A percentile compares a stretch with the other conserved stretches of the same genome.
Evolutionary conservation across 805 yeast species (phyloP).

Genomic region (Komagataella ulmi): DNA sequence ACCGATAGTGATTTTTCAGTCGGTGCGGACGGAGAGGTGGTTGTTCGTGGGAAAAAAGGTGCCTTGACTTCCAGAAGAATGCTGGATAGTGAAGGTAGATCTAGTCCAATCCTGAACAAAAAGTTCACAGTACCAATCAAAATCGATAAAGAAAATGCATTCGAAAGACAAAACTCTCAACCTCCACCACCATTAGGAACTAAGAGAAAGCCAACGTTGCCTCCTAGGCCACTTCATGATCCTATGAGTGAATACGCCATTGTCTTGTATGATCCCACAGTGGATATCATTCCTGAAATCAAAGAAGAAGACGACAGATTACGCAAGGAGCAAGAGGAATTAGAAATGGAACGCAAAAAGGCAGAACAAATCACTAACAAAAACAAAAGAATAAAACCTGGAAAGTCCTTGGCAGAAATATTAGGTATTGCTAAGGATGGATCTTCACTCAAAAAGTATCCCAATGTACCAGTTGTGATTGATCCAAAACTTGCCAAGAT

Average conservation of each 20-base stretch:
- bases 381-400: constrained; percentile 21
- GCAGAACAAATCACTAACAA: constrained; percentile 8
- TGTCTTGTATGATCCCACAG: constrained; percentile 89
- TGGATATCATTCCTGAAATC: constrained; percentile 38
- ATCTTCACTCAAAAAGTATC: constrained; percentile 39
- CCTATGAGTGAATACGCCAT: constrained; percentile 90
- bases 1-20: constrained; percentile 20
- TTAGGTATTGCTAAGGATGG: constrained; percentile 53
- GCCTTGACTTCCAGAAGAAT: constrained; percentile 48
- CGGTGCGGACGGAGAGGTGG: constrained; percentile 15
- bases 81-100: constrained; percentile 22
- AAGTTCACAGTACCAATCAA: constrained; percentile 54
- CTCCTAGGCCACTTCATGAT: constrained; percentile 92
- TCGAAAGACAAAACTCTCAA: constrained; percentile 13
- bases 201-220: constrained; percentile 47
- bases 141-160: constrained; percentile 21
- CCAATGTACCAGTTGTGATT: constrained; percentile 90
- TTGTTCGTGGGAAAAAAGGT: constrained; percentile 28
- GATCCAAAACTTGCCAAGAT: constrained; percentile 81
- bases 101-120: constrained; percentile 27
- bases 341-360: constrained; percentile 13
- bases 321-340: constrained; percentile 5
- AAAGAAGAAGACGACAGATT: constrained; percentile 14
- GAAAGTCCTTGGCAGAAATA: constrained; percentile 65
- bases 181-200: constrained; percentile 85